phyloP scores from a whole-genome alignment of 1,139 yeast species.

The Petasospora rhodanensis region DNA sequence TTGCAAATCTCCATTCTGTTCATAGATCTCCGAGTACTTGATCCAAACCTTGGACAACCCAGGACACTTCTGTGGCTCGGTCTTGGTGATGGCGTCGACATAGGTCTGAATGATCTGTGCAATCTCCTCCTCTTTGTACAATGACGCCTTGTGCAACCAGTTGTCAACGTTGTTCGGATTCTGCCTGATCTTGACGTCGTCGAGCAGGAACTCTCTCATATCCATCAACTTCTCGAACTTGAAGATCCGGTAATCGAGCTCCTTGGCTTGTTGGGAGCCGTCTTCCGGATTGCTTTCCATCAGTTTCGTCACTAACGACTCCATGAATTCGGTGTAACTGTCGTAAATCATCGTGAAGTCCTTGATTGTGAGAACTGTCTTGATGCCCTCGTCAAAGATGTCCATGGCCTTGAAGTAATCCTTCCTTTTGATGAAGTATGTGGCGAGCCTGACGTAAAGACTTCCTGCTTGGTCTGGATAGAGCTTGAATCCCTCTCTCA shows the following conservation, averaged over 20 bases:
- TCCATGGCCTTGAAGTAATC: conserved; percentile 42
- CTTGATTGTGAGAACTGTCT: conserved; percentile 43
- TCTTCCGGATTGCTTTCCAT: conserved; percentile 31
- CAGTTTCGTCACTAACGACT: conserved; percentile 38
- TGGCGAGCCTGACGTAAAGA: conserved; percentile 47
- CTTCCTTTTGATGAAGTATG: conserved; percentile 38
- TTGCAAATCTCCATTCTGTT: conserved; percentile 46
- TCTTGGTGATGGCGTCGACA: conserved; percentile 61
- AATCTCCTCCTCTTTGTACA: conserved; percentile 35
- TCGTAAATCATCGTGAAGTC: conserved; percentile 69
- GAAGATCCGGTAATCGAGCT: conserved; percentile 41
- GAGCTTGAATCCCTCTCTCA: conserved; percentile 35
- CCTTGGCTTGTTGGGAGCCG: no score
- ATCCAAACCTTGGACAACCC: conserved; percentile 60
- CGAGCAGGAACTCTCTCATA: conserved; percentile 51
- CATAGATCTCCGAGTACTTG: conserved; percentile 62
- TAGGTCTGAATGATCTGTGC: conserved; percentile 48
- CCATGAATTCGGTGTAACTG: conserved; percentile 59
- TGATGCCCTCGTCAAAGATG: conserved; percentile 43
- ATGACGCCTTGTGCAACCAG: conserved; percentile 62
- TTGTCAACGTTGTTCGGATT: conserved; percentile 56
- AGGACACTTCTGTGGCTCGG: conserved; percentile 56
- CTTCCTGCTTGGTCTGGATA: conserved; percentile 62
- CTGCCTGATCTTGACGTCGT: conserved; percentile 62
- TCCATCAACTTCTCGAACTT: conserved; percentile 54